Percentiles rank a stretch among this genome's conserved stretches.
Conservation (phyloP, 495 filamentous ascomycete genomes). For the Astrothelium macrocarpum region DNA sequence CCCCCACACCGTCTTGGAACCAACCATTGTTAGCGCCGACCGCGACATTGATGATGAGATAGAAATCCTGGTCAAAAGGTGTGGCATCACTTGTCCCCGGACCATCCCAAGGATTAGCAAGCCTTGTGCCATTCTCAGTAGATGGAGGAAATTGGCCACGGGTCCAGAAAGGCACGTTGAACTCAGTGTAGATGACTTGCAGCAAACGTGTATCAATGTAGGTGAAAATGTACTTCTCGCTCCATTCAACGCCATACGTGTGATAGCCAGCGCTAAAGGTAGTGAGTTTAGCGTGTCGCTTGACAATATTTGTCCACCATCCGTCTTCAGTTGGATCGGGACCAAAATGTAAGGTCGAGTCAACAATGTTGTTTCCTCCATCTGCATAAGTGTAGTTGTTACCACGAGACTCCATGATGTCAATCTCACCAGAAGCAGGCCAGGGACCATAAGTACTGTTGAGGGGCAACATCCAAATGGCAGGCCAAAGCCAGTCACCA, state of each 20-base stretch:
- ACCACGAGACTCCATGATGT: conserved; percentile 68
- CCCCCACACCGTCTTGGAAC: conserved; percentile 60
- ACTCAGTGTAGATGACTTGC: conserved; percentile 71
- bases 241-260: conserved; percentile 77
- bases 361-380: conserved; percentile 73
- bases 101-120: conserved; percentile 57
- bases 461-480: conserved; percentile 84
- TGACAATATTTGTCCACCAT: conserved; percentile 70
- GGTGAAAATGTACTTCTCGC: conserved; percentile 77
- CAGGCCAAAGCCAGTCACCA: conserved; percentile 86
- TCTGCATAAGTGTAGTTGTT: conserved; percentile 66
- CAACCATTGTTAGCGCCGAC: conserved; percentile 79
- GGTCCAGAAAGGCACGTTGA: conserved; percentile 60
- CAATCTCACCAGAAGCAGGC: conserved; percentile 79
- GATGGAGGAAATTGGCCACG: conserved; percentile 63
- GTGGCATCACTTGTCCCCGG: conserved; percentile 49
- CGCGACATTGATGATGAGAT: conserved; percentile 70
- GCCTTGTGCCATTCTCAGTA: conserved; percentile 57
- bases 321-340: conserved; percentile 52
- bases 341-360: conserved; percentile 76
- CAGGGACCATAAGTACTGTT: conserved; percentile 62
- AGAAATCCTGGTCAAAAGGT: conserved; percentile 76
- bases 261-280: conserved; percentile 60
- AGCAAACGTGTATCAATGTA: conserved; percentile 72
- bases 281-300: conserved; percentile 64